These are phyloP conservation scores for Rhododendron kiyosumense DNA, from an alignment of 148 eudicot genomes.

Conservation along the genomic window DNA sequence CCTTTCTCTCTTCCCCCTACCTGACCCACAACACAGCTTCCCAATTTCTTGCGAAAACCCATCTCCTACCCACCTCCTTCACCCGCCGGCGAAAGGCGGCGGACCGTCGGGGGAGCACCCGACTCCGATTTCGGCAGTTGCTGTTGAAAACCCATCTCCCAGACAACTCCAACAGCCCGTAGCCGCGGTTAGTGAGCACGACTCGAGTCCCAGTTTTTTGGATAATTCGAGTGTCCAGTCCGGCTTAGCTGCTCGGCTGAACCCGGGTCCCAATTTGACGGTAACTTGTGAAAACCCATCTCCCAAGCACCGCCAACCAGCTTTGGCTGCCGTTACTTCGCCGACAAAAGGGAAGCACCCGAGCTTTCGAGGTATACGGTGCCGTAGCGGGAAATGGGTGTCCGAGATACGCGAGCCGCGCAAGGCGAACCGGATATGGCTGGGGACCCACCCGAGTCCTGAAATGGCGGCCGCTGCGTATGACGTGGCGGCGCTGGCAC, in stretches of 20 bases:
- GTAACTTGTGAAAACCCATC: background rate
- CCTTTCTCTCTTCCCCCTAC: background rate
- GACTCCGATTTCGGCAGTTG: background rate
- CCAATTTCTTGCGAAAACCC: background rate
- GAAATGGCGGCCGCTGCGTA: slow-evolving; percentile 52
- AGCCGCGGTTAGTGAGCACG: background rate
- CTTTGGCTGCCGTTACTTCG: background rate
- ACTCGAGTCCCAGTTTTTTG: background rate
- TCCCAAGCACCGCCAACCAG: background rate
- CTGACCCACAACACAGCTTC: background rate
- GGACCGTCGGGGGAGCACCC: background rate
- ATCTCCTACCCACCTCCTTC: background rate
- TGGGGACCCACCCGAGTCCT: slow-evolving; percentile 36
- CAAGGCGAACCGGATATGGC: slow-evolving; percentile 41
- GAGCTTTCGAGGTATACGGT: slow-evolving; percentile 31
- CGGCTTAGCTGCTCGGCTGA: background rate
- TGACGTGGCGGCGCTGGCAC: slow-evolving; percentile 39
- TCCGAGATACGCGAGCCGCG: slow-evolving; percentile 48
- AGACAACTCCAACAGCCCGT: background rate
- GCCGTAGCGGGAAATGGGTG: slow-evolving; percentile 45
- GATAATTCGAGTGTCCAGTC: background rate
- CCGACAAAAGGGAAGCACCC: slow-evolving; percentile 25
- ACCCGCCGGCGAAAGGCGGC: background rate
- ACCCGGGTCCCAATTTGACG: background rate
- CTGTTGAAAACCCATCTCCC: background rate